Evolutionary conservation across 75 land plant species (phyloP).

Genomic region (Isoetes taiwanensis): DNA sequence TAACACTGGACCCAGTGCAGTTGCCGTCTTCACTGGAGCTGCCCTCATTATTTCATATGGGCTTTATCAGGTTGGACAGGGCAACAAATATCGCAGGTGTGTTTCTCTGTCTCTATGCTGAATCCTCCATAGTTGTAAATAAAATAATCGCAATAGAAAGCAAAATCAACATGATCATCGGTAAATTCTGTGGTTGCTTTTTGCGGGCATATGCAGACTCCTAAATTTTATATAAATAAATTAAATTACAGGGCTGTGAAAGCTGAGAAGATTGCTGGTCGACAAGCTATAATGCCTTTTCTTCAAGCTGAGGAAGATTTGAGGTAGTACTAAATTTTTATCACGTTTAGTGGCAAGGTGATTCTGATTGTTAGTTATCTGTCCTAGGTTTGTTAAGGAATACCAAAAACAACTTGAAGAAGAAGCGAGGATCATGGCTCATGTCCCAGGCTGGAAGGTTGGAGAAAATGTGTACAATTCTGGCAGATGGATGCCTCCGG

Average conservation of each 20-base stretch:
- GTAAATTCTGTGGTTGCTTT: no score
- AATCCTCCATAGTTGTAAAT: no score
- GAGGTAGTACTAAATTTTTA: conserved; percentile 44
- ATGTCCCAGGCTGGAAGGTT: conserved; percentile 98
- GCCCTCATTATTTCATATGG: conserved; percentile 66
- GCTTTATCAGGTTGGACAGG: conserved; percentile 83
- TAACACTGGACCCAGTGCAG: conserved; percentile 64
- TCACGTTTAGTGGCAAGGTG: conserved; percentile 2
- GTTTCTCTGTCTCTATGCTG: no score
- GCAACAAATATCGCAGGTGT: conserved; percentile 82
- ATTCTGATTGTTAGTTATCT: not conserved
- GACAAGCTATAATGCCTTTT: conserved; percentile 68
- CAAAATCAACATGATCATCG: no score
- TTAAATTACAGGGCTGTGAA: conserved; percentile 64
- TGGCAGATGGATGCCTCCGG: conserved; percentile 88
- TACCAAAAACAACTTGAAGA: conserved; percentile 70
- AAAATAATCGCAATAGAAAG: no score
- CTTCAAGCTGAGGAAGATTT: conserved; percentile 94
- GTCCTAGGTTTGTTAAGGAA: conserved; percentile 66
- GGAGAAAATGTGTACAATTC: conserved; percentile 89
- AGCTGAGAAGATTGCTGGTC: conserved; percentile 80
- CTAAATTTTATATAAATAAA: no score
- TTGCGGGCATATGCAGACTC: no score
- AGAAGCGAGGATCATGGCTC: conserved; percentile 84
- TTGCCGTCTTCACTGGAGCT: conserved; percentile 56